Evolutionary conservation across 495 filamentous ascomycete species (phyloP).

Genomic region (Penicillium salamii): DNA sequence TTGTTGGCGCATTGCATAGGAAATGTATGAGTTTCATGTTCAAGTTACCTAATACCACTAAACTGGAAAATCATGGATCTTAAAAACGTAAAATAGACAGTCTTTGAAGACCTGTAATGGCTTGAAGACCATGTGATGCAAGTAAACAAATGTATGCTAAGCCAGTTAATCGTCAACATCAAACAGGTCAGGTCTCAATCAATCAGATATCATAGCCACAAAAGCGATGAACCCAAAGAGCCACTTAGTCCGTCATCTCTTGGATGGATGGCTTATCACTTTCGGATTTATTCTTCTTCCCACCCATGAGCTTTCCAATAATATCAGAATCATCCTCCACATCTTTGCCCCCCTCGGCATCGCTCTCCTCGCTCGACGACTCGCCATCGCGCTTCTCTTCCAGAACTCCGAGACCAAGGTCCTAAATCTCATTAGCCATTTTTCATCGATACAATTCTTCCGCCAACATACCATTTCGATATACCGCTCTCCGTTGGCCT

Average conservation of each 20-base stretch:
- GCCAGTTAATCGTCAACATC: neutral
- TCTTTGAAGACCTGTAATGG: no score
- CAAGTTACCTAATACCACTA: neutral
- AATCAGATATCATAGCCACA: neutral
- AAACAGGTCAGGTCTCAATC: neutral
- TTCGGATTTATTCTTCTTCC: slow-evolving; percentile 25
- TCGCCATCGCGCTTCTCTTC: slow-evolving; percentile 40
- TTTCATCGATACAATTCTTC: neutral
- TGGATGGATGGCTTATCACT: slow-evolving; percentile 42
- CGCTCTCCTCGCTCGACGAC: slow-evolving; percentile 15
- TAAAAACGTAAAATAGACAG: no score
- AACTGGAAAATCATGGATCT: no score
- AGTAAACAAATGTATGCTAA: neutral
- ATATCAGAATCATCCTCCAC: slow-evolving; percentile 29
- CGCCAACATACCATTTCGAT: slow-evolving; percentile 49
- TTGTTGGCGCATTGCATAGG: slow-evolving; percentile 9
- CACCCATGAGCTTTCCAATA: slow-evolving; percentile 41
- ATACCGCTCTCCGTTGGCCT: slow-evolving; percentile 37
- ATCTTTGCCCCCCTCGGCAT: slow-evolving; percentile 10
- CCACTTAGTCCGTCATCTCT: slow-evolving; percentile 31
- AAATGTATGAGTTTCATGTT: slow-evolving; percentile 4
- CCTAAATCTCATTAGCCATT: slow-evolving; percentile 23
- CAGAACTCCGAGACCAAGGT: slow-evolving; percentile 52
- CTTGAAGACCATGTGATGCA: no score
- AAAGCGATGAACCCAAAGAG: neutral